Percentiles rank a stretch among this genome's conserved stretches.
These are phyloP conservation scores for Byssochlamys sp. DNA, from an alignment of 2,329 filamentous ascomycete species.

Conservation along the genomic window DNA sequence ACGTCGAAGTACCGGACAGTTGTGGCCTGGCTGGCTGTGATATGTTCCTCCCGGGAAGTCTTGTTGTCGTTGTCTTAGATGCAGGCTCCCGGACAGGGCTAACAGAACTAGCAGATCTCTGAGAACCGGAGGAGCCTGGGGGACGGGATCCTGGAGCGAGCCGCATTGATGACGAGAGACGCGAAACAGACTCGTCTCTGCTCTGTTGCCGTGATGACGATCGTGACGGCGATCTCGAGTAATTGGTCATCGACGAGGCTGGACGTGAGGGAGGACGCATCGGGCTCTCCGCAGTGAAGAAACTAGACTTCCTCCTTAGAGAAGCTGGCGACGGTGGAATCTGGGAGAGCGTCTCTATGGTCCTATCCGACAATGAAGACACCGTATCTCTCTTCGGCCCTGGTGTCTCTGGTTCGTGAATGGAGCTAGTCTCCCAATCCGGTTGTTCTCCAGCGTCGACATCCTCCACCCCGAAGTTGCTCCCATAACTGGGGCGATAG, in stretches of 20 bases:
- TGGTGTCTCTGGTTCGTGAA: constrained; percentile 13
- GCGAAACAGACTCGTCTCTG: constrained; percentile 43
- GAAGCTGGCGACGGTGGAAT: constrained; percentile 68
- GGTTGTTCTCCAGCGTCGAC: constrained; percentile 5
- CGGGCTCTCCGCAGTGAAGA: constrained; percentile 58
- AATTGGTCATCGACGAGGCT: constrained; percentile 48
- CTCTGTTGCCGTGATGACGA: constrained; percentile 40
- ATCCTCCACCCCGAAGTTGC: constrained; percentile 8
- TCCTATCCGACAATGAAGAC: constrained; percentile 61
- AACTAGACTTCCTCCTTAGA: constrained; percentile 57
- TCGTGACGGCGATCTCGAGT: constrained; percentile 29
- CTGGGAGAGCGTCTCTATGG: constrained; percentile 71
- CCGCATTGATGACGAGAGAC: constrained; percentile 21
- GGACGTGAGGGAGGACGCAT: constrained; percentile 55
- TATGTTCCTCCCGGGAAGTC: constrained; percentile 8
- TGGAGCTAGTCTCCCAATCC: constrained; percentile 9
- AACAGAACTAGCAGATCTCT: constrained; percentile 5
- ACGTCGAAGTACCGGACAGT: constrained; percentile 1
- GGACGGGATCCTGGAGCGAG: constrained; percentile 25
- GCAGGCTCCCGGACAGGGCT: constrained; percentile 1
- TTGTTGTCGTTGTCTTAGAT: neutral
- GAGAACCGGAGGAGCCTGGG: constrained; percentile 15
- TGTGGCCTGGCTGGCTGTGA: constrained; percentile 7
- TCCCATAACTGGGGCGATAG: constrained; percentile 12
- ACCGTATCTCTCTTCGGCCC: constrained; percentile 14